Evolutionary conservation across 352 stramenopile species (phyloP), one percentile per base, ranked within the genome.

Genomic region (Stephanocyclus meneghinianus): DNA sequence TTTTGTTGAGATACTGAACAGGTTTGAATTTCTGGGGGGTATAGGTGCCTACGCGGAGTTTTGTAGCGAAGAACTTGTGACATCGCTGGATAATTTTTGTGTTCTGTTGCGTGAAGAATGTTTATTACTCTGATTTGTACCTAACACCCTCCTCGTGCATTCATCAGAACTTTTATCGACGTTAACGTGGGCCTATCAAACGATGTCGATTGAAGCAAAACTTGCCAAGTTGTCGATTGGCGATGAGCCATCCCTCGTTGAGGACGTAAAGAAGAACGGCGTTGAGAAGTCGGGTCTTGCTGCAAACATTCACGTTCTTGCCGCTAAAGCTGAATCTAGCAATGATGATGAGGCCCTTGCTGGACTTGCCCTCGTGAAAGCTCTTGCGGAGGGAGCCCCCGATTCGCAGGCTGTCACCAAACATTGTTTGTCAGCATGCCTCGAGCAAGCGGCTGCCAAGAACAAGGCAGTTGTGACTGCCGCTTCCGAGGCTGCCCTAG

Each of bases 371-470:
- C 83, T 85, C 32, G 79, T 89, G 26, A 90, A 90, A 69, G 81
- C 78, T 30, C 74, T 94, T 60, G 78, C 81, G n/a, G 86, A 90
- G 56, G 71, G 76, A 15, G 75, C 74, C 16, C 84, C 86, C 9
- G 77, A 87, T 40, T 76, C 87, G 0, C 84, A 92, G 65, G 75
- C 84, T 55, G 89, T 91, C 60, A 86, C 75, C 35, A 91, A 89
- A 56, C 66, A 87, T 47, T 91, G 82, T 48, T 70, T 94, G 62
- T 67, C 70, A 67, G 86, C 86, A 48, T 91, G 91, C 61, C 76
- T 96, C 18, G 83, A 94, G 56, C 83, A 93, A 68, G 83, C 83
- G 18, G 80, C 76, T 47, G 48, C 78, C 74, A 94, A 94, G 85
- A 92, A 81, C 72, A 82, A 78, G 40, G 75, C 72, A n/a, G 91